phyloP scores from a whole-genome alignment of 2,329 filamentous ascomycete genomes.

The Tolypocladium pustulatum region DNA sequence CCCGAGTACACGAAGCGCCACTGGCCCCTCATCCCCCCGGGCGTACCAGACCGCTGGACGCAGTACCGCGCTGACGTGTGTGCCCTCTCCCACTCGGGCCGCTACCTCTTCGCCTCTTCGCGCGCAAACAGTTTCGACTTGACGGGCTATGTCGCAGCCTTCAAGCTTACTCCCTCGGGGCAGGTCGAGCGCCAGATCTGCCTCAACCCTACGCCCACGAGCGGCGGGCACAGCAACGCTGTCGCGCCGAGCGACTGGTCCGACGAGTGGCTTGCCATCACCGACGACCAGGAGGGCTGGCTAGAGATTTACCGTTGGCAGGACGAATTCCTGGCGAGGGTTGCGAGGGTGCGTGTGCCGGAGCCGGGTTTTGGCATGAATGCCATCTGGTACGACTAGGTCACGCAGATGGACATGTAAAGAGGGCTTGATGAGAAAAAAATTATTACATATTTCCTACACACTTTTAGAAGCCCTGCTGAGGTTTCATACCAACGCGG shows the following conservation, averaged over 20 bases:
- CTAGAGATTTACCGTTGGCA: slow-evolving; percentile 83
- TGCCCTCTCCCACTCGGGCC: slow-evolving; percentile 54
- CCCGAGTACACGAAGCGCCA: slow-evolving; percentile 69
- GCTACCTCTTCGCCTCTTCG: slow-evolving; percentile 77
- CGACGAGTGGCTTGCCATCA: slow-evolving; percentile 84
- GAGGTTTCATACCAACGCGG: not conserved
- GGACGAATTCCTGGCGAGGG: slow-evolving; percentile 67
- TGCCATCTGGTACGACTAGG: slow-evolving; percentile 77
- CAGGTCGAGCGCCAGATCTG: slow-evolving; percentile 69
- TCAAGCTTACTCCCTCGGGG: slow-evolving; percentile 58
- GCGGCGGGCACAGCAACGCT: slow-evolving; percentile 80
- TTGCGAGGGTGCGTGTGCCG: slow-evolving; percentile 65
- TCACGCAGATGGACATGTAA: not conserved
- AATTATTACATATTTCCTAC: not conserved
- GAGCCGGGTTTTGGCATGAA: slow-evolving; percentile 96
- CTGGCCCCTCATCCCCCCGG: slow-evolving; percentile 72
- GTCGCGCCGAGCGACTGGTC: slow-evolving; percentile 76
- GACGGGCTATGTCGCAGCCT: slow-evolving; percentile 75
- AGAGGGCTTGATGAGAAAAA: not conserved
- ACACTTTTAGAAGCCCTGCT: not conserved
- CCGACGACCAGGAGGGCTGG: slow-evolving; percentile 79
- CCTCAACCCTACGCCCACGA: slow-evolving; percentile 75
- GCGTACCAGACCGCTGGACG: slow-evolving; percentile 41
- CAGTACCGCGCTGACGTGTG: slow-evolving; percentile 85
- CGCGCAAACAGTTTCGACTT: slow-evolving; percentile 65